phyloP scores from a whole-genome alignment of 495 filamentous ascomycete species.

The Aspergillus incahuasiensis region DNA sequence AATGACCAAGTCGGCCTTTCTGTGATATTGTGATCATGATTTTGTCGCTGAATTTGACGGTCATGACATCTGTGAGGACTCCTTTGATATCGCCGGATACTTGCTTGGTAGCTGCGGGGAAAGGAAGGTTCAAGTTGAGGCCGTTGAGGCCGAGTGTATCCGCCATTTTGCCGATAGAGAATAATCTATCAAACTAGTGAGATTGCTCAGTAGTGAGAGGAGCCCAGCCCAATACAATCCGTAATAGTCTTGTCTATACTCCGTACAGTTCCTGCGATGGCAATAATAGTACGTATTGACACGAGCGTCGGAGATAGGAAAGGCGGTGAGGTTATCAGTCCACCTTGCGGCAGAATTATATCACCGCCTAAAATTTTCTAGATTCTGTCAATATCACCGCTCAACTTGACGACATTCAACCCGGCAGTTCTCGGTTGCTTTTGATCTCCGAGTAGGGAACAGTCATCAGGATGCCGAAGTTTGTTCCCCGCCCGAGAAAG shows the following conservation, averaged over 20 bases:
- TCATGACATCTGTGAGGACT: constrained; percentile 65
- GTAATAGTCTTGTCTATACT: too few relatives aligned
- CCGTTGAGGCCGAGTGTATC: constrained; percentile 22
- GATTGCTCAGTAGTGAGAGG: too few relatives aligned
- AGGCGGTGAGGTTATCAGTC: constrained; percentile 17
- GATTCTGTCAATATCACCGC: not conserved
- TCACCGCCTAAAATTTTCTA: constrained; percentile 20
- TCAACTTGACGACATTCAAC: not conserved
- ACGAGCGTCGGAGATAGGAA: not conserved
- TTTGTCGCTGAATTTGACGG: constrained; percentile 78
- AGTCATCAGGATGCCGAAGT: constrained; percentile 59
- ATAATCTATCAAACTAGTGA: too few relatives aligned
- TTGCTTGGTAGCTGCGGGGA: constrained; percentile 71
- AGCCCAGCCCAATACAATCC: too few relatives aligned
- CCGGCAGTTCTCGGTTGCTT: not conserved
- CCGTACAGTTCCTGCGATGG: not conserved
- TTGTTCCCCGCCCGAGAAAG: constrained; percentile 75
- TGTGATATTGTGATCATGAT: constrained; percentile 89
- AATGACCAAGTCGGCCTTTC: constrained; percentile 80
- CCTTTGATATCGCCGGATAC: constrained; percentile 60
- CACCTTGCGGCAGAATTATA: constrained; percentile 17
- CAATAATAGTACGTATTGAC: too few relatives aligned
- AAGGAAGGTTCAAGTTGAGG: constrained; percentile 49
- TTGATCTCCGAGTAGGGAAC: constrained; percentile 5
- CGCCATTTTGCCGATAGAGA: constrained; percentile 22